Conservation (phyloP, 106 monocot species). For the Dioscorea zingiberensis region DNA sequence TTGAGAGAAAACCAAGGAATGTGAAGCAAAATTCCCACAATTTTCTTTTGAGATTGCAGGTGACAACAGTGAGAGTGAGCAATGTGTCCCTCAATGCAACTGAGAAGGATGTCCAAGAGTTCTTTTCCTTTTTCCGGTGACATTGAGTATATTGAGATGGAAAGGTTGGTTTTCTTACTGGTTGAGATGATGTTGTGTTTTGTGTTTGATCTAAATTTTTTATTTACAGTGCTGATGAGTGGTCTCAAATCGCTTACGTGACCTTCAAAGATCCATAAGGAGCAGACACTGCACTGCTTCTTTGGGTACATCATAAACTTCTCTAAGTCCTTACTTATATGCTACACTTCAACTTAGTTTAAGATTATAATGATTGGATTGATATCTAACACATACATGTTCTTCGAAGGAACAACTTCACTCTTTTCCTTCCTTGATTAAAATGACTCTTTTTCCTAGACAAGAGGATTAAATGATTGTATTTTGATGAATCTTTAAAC, state of each 20-base stretch:
- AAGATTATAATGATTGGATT: background rate
- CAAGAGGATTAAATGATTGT: too few species aligned
- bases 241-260: constrained; percentile 30
- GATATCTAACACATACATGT: background rate
- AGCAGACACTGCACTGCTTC: constrained; percentile 35
- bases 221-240: constrained; percentile 31
- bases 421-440: background rate
- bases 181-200: background rate
- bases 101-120: constrained; percentile 1
- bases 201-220: background rate
- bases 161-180: background rate
- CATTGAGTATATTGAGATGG: constrained; percentile 8
- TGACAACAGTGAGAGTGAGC: constrained; percentile 1
- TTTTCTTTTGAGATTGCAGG: background rate
- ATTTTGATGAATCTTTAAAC: too few species aligned
- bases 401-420: background rate
- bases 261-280: constrained; percentile 41
- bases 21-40: background rate
- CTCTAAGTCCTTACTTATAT: background rate
- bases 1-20: too few species aligned
- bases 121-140: constrained; percentile 10
- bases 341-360: background rate
- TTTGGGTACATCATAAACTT: constrained; percentile 16
- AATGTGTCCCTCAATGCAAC: constrained; percentile 7
- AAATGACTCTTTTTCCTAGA: background rate